Evolutionary conservation across 257 asterid genomes (phyloP).

Genomic region (Thymus mandschuricus): DNA sequence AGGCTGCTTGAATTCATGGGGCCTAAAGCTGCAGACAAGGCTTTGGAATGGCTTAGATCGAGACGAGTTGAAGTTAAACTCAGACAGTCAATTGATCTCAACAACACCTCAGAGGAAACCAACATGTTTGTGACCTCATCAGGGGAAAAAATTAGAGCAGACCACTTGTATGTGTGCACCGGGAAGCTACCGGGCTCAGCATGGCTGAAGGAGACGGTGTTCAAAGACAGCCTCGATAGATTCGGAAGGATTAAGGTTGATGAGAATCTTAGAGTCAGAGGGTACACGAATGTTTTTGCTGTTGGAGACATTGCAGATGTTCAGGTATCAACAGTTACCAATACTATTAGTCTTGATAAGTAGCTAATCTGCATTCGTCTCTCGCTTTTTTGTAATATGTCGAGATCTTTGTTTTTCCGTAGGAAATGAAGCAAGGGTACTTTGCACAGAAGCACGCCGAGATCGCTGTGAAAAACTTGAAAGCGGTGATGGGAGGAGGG

Average conservation of each 20-base stretch:
- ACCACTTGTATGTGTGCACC: conserved; percentile 69
- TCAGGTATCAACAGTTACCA: conserved; percentile 41
- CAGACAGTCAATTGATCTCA: conserved; percentile 55
- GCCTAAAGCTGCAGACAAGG: conserved; percentile 66
- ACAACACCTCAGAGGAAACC: conserved; percentile 44
- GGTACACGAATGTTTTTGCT: conserved; percentile 63
- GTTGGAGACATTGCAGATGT: conserved; percentile 82
- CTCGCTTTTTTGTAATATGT: not conserved
- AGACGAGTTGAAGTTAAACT: conserved; percentile 71
- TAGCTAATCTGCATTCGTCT: not conserved
- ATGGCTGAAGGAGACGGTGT: conserved; percentile 61
- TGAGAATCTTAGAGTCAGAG: conserved; percentile 68
- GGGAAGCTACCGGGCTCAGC: conserved; percentile 71
- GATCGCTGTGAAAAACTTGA: conserved; percentile 65
- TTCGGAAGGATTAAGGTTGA: conserved; percentile 77
- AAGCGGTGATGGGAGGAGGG: conserved; percentile 55
- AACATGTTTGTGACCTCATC: conserved; percentile 54
- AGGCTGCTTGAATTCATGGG: conserved; percentile 85
- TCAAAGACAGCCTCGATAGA: conserved; percentile 53
- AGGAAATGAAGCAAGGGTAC: conserved; percentile 84
- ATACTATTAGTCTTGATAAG: not conserved
- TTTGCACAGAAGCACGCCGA: conserved; percentile 71
- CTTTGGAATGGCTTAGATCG: conserved; percentile 69
- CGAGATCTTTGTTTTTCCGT: not conserved
- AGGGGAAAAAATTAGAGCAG: conserved; percentile 67